These are phyloP conservation scores for Aspergillus campestris DNA, from an alignment of 495 filamentous ascomycete species.

Conservation along the genomic window DNA sequence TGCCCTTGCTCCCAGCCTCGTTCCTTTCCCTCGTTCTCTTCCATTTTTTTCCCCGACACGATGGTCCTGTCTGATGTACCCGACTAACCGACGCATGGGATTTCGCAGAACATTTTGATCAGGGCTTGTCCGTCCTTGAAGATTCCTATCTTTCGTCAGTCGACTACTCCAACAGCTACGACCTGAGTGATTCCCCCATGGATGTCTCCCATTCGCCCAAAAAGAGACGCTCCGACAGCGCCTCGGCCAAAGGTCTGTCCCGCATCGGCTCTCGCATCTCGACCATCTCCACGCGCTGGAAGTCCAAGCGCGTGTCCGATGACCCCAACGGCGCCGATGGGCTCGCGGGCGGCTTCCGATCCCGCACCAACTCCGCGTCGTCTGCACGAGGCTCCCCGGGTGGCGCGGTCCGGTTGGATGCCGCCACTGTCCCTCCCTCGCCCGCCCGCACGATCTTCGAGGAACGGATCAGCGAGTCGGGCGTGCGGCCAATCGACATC, in stretches of 20 bases:
- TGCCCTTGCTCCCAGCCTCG: conserved; percentile 12
- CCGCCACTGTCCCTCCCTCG: conserved; percentile 48
- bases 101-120: conserved; percentile 32
- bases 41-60: conserved; percentile 2
- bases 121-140: conserved; percentile 19
- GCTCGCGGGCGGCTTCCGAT: conserved; percentile 30
- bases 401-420: conserved; percentile 42
- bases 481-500: conserved; percentile 46
- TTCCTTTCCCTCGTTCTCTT: conserved; percentile 1
- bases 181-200: conserved; percentile 52
- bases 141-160: conserved; percentile 27
- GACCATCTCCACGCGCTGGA: conserved; percentile 60
- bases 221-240: conserved; percentile 58
- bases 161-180: conserved; percentile 44
- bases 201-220: conserved; percentile 47
- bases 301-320: conserved; percentile 45
- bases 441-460: conserved; percentile 60
- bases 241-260: conserved; percentile 55
- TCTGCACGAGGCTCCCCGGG: conserved; percentile 58
- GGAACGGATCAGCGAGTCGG: conserved; percentile 43
- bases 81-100: background rate
- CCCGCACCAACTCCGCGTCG: conserved; percentile 54
- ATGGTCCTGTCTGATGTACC: background rate
- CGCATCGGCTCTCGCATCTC: conserved; percentile 64
- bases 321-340: conserved; percentile 33